Base-by-base conservation (phyloP, 108 stramenopile species). In the Skeletonema marinoi region DNA sequence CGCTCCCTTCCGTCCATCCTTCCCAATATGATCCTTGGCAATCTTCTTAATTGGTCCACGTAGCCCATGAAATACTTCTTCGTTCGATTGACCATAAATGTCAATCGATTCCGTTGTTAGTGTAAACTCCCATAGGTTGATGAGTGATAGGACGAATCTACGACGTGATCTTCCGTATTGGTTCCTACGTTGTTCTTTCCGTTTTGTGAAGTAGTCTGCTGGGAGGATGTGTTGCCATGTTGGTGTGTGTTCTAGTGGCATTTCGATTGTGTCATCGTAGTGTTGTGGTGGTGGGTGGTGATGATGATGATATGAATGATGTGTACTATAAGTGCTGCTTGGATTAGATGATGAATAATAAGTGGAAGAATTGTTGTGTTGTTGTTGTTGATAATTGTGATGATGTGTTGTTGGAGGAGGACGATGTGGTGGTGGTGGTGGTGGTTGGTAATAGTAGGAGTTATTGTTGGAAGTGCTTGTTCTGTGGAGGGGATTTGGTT, bases 61-160 rank as follows among this genome's bases (percentile, higher is more conserved):
- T 6, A 95, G 54, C 9, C 90, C 90, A 65, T 48, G 25, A 59
- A 19, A 39, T 3, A 69, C n/a, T n/a, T 35, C n/a, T 16, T 73
- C 32, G 17, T 68, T 2, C 9, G 25, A 29, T n/a, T 25, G 25
- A 6, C 54, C 81, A 16, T 38, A 77, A 41, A 59, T 36, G 4
- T 56, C 44, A 6, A 82, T 60, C 1, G 87, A 75, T 21, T 88
- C 66, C 1, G 88, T 87, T 4, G 78, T 82, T 19, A 94, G 87
- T 16, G 93, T 92, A 63, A 94, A 94, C 67, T 94, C 91, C 63
- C 85, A 82, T 17, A 94, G 66, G 73, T 92, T 94, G 32, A 94
- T 67, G 9, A 94, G 61, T 0, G 88, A 89, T 0, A 94, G 68
- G 17, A 78, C 73, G 36, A 85, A 83, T 48, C 32, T 41, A 46